These are phyloP conservation scores for Madurella mycetomatis DNA, from an alignment of 2,329 filamentous ascomycete species.

Conservation along the genomic window DNA sequence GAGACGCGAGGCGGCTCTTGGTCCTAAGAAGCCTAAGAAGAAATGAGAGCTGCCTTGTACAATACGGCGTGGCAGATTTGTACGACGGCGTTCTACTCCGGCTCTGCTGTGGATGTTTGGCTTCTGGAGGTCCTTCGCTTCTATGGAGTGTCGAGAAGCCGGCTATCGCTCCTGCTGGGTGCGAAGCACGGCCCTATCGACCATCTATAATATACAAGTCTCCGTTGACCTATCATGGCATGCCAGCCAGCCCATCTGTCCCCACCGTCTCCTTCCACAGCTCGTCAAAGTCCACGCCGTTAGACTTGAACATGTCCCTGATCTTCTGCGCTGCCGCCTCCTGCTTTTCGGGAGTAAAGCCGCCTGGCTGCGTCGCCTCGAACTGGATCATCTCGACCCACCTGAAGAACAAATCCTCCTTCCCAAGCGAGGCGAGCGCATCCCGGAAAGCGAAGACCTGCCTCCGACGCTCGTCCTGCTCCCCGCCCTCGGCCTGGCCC, in stretches of 20 bases:
- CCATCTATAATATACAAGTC: not conserved
- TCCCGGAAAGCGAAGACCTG: constrained; percentile 81
- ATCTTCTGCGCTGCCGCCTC: constrained; percentile 68
- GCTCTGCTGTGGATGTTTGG: too few species aligned
- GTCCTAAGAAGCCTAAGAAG: constrained; percentile 43
- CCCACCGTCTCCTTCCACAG: constrained; percentile 67
- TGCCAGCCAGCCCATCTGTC: constrained; percentile 32
- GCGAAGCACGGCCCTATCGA: too few species aligned
- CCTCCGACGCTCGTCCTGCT: constrained; percentile 60
- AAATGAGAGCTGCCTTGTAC: constrained; percentile 15
- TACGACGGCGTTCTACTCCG: too few species aligned
- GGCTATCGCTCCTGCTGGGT: too few species aligned
- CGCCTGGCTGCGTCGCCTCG: constrained; percentile 72
- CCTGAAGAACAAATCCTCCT: constrained; percentile 83
- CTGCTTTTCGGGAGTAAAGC: constrained; percentile 72
- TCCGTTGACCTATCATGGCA: constrained; percentile 16
- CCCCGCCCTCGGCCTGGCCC: constrained; percentile 41
- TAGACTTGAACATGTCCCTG: constrained; percentile 66
- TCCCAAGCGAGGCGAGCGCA: constrained; percentile 67
- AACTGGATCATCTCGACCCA: constrained; percentile 93
- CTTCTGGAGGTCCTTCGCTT: too few species aligned
- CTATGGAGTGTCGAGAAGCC: too few species aligned
- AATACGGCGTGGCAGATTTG: too few species aligned
- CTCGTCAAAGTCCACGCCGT: constrained; percentile 76
- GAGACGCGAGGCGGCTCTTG: constrained; percentile 49